phyloP scores from a whole-genome alignment of 257 asterid species.

The Solanum medicagineum region DNA sequence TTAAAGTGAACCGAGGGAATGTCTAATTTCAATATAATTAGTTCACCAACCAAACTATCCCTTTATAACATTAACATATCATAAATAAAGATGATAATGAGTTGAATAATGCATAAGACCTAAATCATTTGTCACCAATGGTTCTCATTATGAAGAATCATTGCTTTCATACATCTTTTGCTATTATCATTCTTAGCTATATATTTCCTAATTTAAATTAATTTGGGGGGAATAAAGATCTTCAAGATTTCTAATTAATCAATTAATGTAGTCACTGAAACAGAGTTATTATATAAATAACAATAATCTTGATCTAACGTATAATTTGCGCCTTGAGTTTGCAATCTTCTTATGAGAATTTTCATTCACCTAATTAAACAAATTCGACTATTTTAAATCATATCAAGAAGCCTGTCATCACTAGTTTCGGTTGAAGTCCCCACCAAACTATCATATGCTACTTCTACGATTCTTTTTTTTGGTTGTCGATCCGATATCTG shows the following conservation, averaged over 20 bases:
- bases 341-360: neutral
- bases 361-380: neutral
- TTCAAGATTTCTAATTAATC: neutral
- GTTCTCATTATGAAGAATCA: conserved; percentile 6
- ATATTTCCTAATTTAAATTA: neutral
- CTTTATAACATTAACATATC: neutral
- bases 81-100: neutral
- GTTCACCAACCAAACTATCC: neutral
- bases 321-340: neutral
- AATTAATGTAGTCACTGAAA: neutral
- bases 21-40: neutral
- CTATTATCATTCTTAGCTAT: neutral
- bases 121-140: neutral
- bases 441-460: neutral
- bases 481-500: too few species aligned
- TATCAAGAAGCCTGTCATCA: neutral
- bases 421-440: neutral
- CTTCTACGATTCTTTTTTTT: too few species aligned
- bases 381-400: neutral
- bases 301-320: neutral
- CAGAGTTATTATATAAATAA: neutral
- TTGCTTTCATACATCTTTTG: neutral
- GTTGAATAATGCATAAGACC: neutral
- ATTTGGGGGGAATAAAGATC: neutral
- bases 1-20: too few species aligned